phyloP scores from a whole-genome alignment of 176 grass and related monocot genomes.

The maize (Zea mays) region DNA sequence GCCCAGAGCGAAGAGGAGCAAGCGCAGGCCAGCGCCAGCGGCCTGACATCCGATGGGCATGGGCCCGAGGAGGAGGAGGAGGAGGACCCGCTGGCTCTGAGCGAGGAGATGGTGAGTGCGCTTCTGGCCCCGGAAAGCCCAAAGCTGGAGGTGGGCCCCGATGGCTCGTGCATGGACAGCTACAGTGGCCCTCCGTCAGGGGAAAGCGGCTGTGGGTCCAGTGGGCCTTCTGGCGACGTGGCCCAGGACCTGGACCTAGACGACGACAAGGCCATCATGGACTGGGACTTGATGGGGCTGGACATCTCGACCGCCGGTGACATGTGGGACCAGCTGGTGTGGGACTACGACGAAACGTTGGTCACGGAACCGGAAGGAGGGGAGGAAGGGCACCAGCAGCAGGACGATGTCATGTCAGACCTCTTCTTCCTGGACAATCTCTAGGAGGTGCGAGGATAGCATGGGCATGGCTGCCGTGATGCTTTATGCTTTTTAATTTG shows the following conservation, averaged over 20 bases:
- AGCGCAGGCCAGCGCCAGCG: slow-evolving; percentile 42
- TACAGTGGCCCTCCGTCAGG: not conserved
- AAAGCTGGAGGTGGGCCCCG: not conserved
- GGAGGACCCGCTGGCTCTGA: not conserved
- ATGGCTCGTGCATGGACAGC: not conserved
- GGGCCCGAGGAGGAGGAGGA: slow-evolving; percentile 29
- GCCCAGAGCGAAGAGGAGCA: slow-evolving; percentile 41
- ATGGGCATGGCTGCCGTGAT: not conserved
- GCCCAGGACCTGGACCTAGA: not conserved
- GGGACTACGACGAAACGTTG: slow-evolving; percentile 36
- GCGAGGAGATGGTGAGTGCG: slow-evolving; percentile 44
- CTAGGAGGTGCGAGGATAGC: not conserved
- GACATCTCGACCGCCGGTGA: slow-evolving; percentile 24
- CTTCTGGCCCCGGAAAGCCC: not conserved
- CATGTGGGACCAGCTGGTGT: slow-evolving; percentile 38
- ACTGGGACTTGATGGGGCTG: slow-evolving; percentile 49
- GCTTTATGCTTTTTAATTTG: slow-evolving; percentile 3
- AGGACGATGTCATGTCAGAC: slow-evolving; percentile 12
- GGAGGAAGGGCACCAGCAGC: not conserved
- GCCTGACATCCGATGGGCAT: slow-evolving; percentile 24
- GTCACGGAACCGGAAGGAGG: not conserved
- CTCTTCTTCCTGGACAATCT: slow-evolving; percentile 33
- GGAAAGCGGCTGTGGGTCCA: not conserved
- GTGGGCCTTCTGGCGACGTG: not conserved
- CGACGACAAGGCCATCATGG: slow-evolving; percentile 32